Evolutionary conservation across 768 basidiomycete species (phyloP), one percentile per base, ranked within the genome.

Genomic region (Pleurotus eryngii): DNA sequence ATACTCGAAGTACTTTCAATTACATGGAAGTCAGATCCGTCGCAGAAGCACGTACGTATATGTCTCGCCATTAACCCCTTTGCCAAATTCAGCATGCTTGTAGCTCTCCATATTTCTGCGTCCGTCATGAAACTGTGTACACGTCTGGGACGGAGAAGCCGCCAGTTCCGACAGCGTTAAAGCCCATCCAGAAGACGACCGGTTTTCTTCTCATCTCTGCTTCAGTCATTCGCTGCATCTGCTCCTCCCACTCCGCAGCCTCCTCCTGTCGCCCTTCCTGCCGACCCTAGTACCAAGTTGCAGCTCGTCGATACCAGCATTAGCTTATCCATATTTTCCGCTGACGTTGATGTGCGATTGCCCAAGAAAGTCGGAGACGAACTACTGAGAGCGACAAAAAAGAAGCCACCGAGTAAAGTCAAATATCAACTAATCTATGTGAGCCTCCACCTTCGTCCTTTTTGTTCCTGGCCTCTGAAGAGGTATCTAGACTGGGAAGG

Each of bases 351-450:
- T 46, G 86, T 92, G 17, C 77, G 72, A 43, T 68, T 91, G 15
- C 83, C 84, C 60, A 79, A 82, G 69, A 90, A 87, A 65, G 73
- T 89, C 48, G 76, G 82, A 1, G 69, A 75, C 7, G 96, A 98
- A 69, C 74, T 98, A 35, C 81, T 89, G 58, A 79, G 96, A 58
- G 91, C 93, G 0, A 99, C 95, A 9, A 98, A 98, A 81, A 99
- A 99, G 77, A 87, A 90, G 55, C 90, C 92, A 0, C 96, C 96
- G 0, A 74, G 72, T 4, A 81, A 76, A 51, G 81, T 95, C 67
- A 85, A 79, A 56, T 89, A 90, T 55, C 84, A 90, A 62, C 77
- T 99, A 11, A 92, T 99, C 40, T 98, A 92, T 74, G 89, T 90
- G 53, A 60, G 84, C 69, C 7, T 8, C 63, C 46, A 12, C 26